Conservation (phyloP, 139 green algal genomes). For the Raphidocelis subcapitata region DNA sequence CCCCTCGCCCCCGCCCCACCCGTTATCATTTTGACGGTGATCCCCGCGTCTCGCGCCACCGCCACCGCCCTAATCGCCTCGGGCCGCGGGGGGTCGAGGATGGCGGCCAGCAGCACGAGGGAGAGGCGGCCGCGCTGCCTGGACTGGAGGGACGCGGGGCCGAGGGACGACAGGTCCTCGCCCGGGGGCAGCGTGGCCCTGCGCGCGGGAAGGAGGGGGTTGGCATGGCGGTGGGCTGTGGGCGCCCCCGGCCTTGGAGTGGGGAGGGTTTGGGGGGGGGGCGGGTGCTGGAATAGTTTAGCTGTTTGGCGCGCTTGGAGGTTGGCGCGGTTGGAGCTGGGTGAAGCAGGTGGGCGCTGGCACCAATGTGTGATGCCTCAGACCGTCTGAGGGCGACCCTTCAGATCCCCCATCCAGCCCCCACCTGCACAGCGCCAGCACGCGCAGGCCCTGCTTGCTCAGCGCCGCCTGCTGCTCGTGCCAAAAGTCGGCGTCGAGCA, state of each 20-base stretch:
- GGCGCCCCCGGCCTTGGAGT: no score
- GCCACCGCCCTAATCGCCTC: slow-evolving; percentile 34
- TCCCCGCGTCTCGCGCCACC: slow-evolving; percentile 38
- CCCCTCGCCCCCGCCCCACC: slow-evolving; percentile 9
- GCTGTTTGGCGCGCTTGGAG: no score
- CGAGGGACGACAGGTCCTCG: slow-evolving; percentile 12
- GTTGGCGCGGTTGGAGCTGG: no score
- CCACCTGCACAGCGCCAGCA: slow-evolving; percentile 42
- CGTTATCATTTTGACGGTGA: slow-evolving; percentile 52
- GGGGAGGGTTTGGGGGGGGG: no score
- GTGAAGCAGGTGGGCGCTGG: no score
- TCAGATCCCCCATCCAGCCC: background rate
- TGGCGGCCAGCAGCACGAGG: slow-evolving; percentile 27
- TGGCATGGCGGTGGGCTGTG: no score
- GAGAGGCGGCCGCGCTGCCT: slow-evolving; percentile 1
- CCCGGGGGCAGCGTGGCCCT: slow-evolving; percentile 27
- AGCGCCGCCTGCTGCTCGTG: slow-evolving; percentile 27
- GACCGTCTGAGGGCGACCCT: no score
- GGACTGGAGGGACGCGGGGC: background rate
- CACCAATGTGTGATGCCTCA: no score
- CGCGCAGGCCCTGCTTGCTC: slow-evolving; percentile 33
- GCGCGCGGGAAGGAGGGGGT: no score
- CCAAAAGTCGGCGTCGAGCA: slow-evolving; percentile 26
- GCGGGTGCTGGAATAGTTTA: no score
- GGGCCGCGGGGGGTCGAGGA: slow-evolving; percentile 38